Evolutionary conservation across 2,329 filamentous ascomycete species (phyloP), one percentile per base, ranked within the genome.

Genomic region (Graphilbum sp.): DNA sequence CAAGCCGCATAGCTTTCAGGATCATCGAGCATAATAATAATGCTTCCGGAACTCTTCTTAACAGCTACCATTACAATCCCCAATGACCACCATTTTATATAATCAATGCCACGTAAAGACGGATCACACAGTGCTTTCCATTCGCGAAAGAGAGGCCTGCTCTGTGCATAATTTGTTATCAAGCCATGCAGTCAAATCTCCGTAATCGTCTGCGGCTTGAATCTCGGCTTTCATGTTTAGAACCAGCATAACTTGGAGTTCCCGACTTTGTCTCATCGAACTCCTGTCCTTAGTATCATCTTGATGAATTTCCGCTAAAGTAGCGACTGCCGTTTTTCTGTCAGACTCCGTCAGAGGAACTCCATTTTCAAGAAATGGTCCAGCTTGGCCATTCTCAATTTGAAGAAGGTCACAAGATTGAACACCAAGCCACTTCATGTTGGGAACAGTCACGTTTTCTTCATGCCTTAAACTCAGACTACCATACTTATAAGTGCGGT

Each of bases 211-310:
- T 7, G 83, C 55, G 16, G 75, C 67, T 49, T 90, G 80, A 36
- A 88, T 82, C 51, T 90, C 83, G 0, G 78, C 79, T 50, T 88
- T 90, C 35, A 75, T 48, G 37, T 79, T 79, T 36, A 87, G 58
- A 59, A 81, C 67, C 17, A 88, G 56, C 80, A 88, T 86, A 1
- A 65, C 47, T 49, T 85, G 81, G 15, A 88, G 47, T 47, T 86
- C 77, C 3, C 55, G 54, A 23, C 58, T 57, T 43, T 72, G 58
- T 7, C 61, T 56, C 0, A 46, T n/a, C n/a, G 38, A 3, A 60
- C 57, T 2, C 60, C 53, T 0, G 46, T 58, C 53, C 5, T 40
- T 20, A 10, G 19, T 30, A 6, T 36, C 37, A 3, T 45, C 44
- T 1, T 45, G 15, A 7, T 50, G 48, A 1, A 63, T 54, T 12